Conservation (phyloP, 208 protist genomes). For the Trypanosoma theileri region DNA sequence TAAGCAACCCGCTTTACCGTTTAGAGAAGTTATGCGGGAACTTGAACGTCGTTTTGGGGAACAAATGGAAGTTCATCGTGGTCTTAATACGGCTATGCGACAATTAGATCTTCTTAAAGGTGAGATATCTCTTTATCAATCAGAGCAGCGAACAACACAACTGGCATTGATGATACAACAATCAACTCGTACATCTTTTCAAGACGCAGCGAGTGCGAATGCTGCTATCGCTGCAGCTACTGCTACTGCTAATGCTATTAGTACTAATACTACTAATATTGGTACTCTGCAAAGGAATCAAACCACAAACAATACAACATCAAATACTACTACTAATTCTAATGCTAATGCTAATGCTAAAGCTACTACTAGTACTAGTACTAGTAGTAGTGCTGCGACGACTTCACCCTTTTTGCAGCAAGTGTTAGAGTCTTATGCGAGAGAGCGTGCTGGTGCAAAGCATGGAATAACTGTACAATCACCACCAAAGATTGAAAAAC, state of each 20-base stretch:
- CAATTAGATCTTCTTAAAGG: slow-evolving; percentile 32
- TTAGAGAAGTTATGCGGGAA: slow-evolving; percentile 41
- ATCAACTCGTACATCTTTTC: slow-evolving; percentile 2
- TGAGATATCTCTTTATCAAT: slow-evolving; percentile 31
- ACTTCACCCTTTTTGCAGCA: slow-evolving; percentile 32
- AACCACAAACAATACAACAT: too few species aligned
- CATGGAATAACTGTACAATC: not conserved
- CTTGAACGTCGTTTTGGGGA: slow-evolving; percentile 54
- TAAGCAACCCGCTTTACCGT: slow-evolving; percentile 31
- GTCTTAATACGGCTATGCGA: slow-evolving; percentile 32
- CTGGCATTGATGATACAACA: slow-evolving; percentile 29
- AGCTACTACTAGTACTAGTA: not conserved
- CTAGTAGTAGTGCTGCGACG: slow-evolving; percentile 4
- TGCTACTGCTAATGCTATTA: not conserved
- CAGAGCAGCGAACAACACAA: slow-evolving; percentile 41
- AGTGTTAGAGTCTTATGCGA: slow-evolving; percentile 56
- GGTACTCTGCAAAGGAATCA: not conserved
- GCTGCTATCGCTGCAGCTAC: not conserved
- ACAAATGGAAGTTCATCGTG: slow-evolving; percentile 68
- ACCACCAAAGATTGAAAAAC: slow-evolving; percentile 4
- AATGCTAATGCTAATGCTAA: too few species aligned
- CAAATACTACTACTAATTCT: not conserved
- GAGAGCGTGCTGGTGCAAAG: not conserved
- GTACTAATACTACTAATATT: not conserved
- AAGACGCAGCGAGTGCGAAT: not conserved